Evolutionary conservation across 352 stramenopile genomes (phyloP).

Genomic region (Pythium coloratum): DNA sequence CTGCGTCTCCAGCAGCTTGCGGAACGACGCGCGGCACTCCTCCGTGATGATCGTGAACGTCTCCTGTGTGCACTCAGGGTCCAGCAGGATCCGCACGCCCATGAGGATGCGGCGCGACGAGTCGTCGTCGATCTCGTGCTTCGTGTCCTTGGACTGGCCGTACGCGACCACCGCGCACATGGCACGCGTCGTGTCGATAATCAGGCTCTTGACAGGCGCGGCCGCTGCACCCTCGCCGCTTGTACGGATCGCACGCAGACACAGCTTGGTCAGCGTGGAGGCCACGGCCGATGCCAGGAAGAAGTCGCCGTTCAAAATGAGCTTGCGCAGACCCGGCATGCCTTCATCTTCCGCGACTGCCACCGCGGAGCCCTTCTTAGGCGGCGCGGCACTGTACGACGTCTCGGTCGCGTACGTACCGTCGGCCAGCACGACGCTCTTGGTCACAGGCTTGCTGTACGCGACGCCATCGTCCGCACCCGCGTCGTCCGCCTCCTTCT

Average conservation of each 20-base stretch:
- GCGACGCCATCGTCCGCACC: constrained; percentile 36
- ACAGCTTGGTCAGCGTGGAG: constrained; percentile 96
- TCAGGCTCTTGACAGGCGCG: constrained; percentile 61
- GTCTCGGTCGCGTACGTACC: constrained; percentile 99
- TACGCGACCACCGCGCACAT: constrained; percentile 79
- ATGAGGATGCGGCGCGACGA: constrained; percentile 95
- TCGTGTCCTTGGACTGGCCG: constrained; percentile 70
- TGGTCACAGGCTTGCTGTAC: constrained; percentile 92
- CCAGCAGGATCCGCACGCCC: constrained; percentile 93
- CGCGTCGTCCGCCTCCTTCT: constrained; percentile 14
- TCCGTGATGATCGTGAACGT: constrained; percentile 78
- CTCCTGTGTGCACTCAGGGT: constrained; percentile 77
- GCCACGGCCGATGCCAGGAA: constrained; percentile 95
- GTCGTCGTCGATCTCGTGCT: constrained; percentile 92
- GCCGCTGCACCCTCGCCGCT: constrained; percentile 43
- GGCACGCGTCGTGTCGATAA: constrained; percentile 67
- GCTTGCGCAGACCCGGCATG: constrained; percentile 78
- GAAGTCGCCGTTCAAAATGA: constrained; percentile 94
- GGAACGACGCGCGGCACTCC: constrained; percentile 80
- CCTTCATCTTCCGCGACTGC: constrained; percentile 59
- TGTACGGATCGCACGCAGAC: constrained; percentile 83
- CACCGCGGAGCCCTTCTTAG: constrained; percentile 34
- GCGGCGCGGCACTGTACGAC: constrained; percentile 54
- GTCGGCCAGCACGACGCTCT: constrained; percentile 98
- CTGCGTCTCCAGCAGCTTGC: constrained; percentile 69